These are phyloP conservation scores for Fibroporia radiculosa DNA, from an alignment of 768 basidiomycete genomes.

Conservation along the genomic window DNA sequence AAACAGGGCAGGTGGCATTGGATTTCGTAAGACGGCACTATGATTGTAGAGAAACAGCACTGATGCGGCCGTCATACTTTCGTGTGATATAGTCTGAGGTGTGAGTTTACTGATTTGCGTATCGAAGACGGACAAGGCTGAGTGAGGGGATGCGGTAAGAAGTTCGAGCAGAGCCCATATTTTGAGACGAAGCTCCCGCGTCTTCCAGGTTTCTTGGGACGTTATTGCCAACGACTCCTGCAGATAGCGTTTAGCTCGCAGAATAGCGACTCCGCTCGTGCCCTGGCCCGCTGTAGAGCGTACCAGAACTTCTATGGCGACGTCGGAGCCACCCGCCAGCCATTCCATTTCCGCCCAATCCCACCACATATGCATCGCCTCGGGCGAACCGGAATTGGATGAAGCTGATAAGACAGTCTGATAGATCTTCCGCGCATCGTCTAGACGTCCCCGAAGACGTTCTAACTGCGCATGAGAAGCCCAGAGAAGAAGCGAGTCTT, in stretches of 20 bases:
- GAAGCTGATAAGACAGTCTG: conserved; percentile 51
- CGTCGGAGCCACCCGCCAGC: conserved; percentile 44
- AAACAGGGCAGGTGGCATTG: conserved; percentile 50
- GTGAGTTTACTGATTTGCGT: conserved; percentile 19
- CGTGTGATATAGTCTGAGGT: conserved; percentile 26
- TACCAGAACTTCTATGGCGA: conserved; percentile 46
- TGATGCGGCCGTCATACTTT: conserved; percentile 50
- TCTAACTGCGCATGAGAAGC: conserved; percentile 72
- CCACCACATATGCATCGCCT: conserved; percentile 45
- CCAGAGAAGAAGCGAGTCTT: conserved; percentile 61
- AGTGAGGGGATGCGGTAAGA: conserved; percentile 36
- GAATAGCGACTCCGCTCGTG: conserved; percentile 41
- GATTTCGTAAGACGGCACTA: conserved; percentile 42
- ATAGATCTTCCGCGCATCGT: conserved; percentile 75
- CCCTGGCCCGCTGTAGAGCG: conserved; percentile 48
- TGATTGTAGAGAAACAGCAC: conserved; percentile 58
- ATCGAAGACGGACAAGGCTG: conserved; percentile 34
- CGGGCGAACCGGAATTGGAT: conserved; percentile 8
- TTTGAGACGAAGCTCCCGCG: conserved; percentile 58
- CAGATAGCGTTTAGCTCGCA: conserved; percentile 58
- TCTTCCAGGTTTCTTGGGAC: conserved; percentile 36
- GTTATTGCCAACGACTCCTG: conserved; percentile 34
- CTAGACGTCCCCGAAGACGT: conserved; percentile 49
- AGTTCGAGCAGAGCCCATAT: conserved; percentile 60
- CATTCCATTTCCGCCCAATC: conserved; percentile 85